Evolutionary conservation across 1,284 basidiomycete genomes (phyloP).

Genomic region (Kwoniella shivajii): DNA sequence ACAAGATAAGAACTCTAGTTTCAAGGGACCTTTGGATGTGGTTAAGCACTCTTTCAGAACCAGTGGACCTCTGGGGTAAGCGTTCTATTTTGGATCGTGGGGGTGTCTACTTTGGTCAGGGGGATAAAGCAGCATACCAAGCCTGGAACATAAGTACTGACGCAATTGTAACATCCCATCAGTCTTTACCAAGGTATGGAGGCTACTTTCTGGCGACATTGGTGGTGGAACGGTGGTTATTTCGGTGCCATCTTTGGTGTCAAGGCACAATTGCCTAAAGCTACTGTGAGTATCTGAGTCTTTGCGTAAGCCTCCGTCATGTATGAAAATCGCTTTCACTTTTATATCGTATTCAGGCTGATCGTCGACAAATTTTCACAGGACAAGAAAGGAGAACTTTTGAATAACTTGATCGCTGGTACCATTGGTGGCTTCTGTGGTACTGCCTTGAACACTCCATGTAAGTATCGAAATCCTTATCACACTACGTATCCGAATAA

Average conservation of each 20-base stretch:
- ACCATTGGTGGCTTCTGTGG: conserved; percentile 88
- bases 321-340: too few relatives aligned
- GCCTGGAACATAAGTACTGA: too few relatives aligned
- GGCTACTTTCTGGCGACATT: conserved; percentile 92
- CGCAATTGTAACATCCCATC: not conserved
- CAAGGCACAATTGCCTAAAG: conserved; percentile 74
- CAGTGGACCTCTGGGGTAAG: conserved; percentile 80
- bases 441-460: conserved; percentile 59
- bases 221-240: conserved; percentile 83
- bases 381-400: conserved; percentile 69
- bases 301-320: not conserved
- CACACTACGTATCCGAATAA: not conserved
- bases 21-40: conserved; percentile 87
- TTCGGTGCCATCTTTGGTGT: conserved; percentile 89
- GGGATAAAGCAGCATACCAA: too few relatives aligned
- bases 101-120: too few relatives aligned
- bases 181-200: conserved; percentile 75
- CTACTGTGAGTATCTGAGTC: conserved; percentile 62
- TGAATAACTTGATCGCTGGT: conserved; percentile 93
- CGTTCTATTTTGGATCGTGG: too few relatives aligned
- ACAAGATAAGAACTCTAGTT: conserved; percentile 88
- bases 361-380: conserved; percentile 38
- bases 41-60: conserved; percentile 74
- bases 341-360: not conserved
- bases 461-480: conserved; percentile 32